Evolutionary conservation across 208 protist species (phyloP), one percentile per base, ranked within the genome.

Genomic region (Naegleria fowleri): DNA sequence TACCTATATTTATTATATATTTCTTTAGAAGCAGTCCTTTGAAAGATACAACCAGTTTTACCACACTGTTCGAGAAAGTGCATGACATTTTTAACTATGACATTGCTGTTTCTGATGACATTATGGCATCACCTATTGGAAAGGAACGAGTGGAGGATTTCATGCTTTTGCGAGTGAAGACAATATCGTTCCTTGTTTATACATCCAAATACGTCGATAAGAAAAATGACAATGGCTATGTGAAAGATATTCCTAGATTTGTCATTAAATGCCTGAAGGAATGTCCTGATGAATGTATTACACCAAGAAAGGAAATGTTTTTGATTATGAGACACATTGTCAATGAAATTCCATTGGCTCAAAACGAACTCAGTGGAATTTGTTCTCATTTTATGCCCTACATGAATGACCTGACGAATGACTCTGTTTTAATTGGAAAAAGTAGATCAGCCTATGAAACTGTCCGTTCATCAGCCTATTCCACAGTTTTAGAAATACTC

Each of bases 251-350:
- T 36, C 86, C 51, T 43, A 36, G 25, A 52, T 43, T 92, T 86
- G 36, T 67, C 16, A 75, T 83, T 25, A 15, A 90, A n/a, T 51
- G 90, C 29, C 51, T 92, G 15, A 75, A 13, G 13, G 19, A 90
- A 38, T 92, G 83, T 90, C 91, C 91, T 9, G 59, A 67, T 33
- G 91, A 92, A 36, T 33, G 6, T 11, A 48, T 75, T 3, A 38
- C 36, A 36, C 5, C 59, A 41, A 67, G 91, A 59, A 86, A 83
- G 75, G 91, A 92, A 19, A 40, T 92, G 22, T 16, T 92, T 5
- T 25, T 90, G 19, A 33, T 90, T 13, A 90, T 92, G 43, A 40
- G 52, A 36, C 91, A 92, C 36, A 92, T 92, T 9, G 25, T 92
- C 25, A 84, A 90, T 39, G 43, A 48, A 48, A 7, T 48, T 48